Conservation (phyloP, 345 rosid species). For the Erucastrum elatum region DNA sequence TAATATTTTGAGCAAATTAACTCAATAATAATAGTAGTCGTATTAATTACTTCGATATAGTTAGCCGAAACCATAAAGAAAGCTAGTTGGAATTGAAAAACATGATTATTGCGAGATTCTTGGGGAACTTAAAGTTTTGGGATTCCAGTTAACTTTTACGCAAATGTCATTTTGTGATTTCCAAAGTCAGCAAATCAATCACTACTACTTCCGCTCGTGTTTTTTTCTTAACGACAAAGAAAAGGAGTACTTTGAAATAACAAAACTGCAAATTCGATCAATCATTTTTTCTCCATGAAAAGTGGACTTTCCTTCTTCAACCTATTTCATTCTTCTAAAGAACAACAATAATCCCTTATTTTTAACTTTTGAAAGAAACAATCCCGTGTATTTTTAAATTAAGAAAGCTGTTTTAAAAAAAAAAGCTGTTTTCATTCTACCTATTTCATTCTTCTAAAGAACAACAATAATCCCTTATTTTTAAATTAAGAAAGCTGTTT, state of each 20-base stretch:
- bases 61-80: neutral
- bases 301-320: conserved; percentile 16
- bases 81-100: conserved; percentile 10
- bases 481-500: too few species aligned
- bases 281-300: conserved; percentile 30
- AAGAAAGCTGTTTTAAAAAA: too few species aligned
- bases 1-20: too few species aligned
- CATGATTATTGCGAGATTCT: neutral
- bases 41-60: neutral
- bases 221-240: conserved; percentile 18
- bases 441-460: conserved; percentile 9
- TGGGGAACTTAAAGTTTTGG: too few species aligned
- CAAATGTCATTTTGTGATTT: conserved; percentile 30
- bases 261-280: conserved; percentile 32
- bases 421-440: too few species aligned
- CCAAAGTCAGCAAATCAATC: conserved; percentile 22
- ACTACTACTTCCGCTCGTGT: neutral
- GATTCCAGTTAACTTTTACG: conserved; percentile 15
- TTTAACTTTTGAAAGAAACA: too few species aligned
- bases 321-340: conserved; percentile 6
- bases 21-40: neutral
- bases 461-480: neutral
- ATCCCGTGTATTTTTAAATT: too few species aligned
- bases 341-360: neutral
- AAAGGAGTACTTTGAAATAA: neutral